Conservation (phyloP, 257 asterid genomes). For the Orobanche coerulescens region DNA sequence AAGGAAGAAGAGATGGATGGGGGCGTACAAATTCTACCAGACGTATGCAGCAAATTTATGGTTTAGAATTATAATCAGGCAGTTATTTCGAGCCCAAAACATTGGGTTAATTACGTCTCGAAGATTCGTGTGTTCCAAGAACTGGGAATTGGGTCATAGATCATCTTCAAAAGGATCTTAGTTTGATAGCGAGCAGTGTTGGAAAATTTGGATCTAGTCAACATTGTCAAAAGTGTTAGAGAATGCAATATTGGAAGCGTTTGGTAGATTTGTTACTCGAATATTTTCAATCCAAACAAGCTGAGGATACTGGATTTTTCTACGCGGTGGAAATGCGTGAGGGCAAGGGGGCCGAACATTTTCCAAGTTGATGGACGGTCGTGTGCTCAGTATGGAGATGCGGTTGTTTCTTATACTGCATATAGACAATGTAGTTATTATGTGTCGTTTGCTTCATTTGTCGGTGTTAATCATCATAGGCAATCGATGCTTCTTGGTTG, state of each 20-base stretch:
- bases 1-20: slow-evolving; percentile 48
- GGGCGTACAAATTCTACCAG: slow-evolving; percentile 69
- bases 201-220: slow-evolving; percentile 76
- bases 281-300: slow-evolving; percentile 79
- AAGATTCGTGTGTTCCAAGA: slow-evolving; percentile 94
- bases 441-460: slow-evolving; percentile 72
- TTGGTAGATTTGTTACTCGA: slow-evolving; percentile 73
- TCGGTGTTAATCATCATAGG: slow-evolving; percentile 85
- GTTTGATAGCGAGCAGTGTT: slow-evolving; percentile 41
- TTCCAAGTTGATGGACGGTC: slow-evolving; percentile 87
- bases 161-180: slow-evolving; percentile 63
- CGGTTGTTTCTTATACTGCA: slow-evolving; percentile 64
- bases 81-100: slow-evolving; percentile 77
- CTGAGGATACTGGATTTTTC: slow-evolving; percentile 81
- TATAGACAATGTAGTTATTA: slow-evolving; percentile 53
- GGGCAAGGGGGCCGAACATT: slow-evolving; percentile 58
- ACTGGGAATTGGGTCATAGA: slow-evolving; percentile 85
- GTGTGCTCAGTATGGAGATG: slow-evolving; percentile 84
- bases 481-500: slow-evolving; percentile 93
- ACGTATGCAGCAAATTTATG: slow-evolving; percentile 58
- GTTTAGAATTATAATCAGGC: slow-evolving; percentile 79
- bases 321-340: slow-evolving; percentile 69
- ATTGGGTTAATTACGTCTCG: slow-evolving; percentile 93
- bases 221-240: slow-evolving; percentile 60
- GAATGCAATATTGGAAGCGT: slow-evolving; percentile 41